A percentile compares a stretch with the other conserved stretches of the same genome.
Conservation (phyloP, 768 basidiomycete species). For the Calocybe indica region DNA sequence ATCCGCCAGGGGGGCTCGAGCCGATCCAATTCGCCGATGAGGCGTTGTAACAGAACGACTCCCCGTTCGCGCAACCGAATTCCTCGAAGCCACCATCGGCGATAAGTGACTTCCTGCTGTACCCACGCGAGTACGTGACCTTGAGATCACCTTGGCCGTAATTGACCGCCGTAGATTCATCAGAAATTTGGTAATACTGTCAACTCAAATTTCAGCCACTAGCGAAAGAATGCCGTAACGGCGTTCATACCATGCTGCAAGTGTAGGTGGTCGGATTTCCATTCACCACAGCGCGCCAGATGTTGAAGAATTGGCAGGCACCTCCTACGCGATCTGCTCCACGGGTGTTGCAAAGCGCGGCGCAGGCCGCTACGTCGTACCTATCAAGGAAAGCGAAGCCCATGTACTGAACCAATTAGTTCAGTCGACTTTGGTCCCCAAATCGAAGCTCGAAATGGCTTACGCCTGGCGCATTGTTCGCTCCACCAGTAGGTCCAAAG, state of each 20-base stretch:
- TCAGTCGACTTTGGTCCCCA: background rate
- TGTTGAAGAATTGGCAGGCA: constrained; percentile 42
- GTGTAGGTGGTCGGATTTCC: constrained; percentile 38
- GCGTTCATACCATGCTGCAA: constrained; percentile 36
- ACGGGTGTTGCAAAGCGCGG: constrained; percentile 34
- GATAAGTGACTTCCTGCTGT: constrained; percentile 29
- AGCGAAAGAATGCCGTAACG: background rate
- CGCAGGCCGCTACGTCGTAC: constrained; percentile 40
- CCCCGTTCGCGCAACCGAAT: constrained; percentile 26
- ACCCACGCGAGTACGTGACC: constrained; percentile 41
- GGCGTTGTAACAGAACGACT: constrained; percentile 33
- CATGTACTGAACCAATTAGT: constrained; percentile 31
- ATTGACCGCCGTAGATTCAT: constrained; percentile 38
- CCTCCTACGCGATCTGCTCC: constrained; percentile 35
- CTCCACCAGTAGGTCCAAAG: constrained; percentile 38
- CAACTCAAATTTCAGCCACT: background rate
- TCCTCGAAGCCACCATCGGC: constrained; percentile 37
- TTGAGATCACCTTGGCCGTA: constrained; percentile 35
- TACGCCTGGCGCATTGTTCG: constrained; percentile 34
- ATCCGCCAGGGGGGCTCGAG: constrained; percentile 26
- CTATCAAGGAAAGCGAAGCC: constrained; percentile 39
- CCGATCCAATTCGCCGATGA: constrained; percentile 35
- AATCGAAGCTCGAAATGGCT: constrained; percentile 4
- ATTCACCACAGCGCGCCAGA: constrained; percentile 41
- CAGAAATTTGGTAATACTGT: constrained; percentile 37